Conservation (phyloP, 305 asterid genomes). For the Fraxinus ornus region DNA sequence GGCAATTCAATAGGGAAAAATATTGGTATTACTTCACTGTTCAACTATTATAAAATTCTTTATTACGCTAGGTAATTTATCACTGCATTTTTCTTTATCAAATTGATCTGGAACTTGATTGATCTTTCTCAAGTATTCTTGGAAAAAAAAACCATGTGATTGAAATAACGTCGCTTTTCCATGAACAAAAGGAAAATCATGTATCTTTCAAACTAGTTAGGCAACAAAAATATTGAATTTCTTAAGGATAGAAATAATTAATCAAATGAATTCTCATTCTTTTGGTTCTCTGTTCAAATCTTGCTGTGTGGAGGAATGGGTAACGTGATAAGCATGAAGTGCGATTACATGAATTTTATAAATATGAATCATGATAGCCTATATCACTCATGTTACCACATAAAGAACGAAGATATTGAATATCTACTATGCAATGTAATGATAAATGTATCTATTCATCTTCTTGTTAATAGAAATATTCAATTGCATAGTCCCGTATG, state of each 20-base stretch:
- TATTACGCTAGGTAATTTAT: slow-evolving; percentile 25
- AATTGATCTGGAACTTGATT: not conserved
- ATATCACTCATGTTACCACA: not conserved
- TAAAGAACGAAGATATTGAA: not conserved
- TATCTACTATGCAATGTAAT: not conserved
- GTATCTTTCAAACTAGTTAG: not conserved
- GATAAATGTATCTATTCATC: not conserved
- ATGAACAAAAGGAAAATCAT: not conserved
- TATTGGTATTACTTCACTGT: slow-evolving; percentile 20
- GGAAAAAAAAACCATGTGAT: not conserved
- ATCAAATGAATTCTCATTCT: not conserved
- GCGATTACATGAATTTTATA: not conserved
- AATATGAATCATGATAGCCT: not conserved
- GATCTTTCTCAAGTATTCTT: not conserved
- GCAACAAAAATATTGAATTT: not conserved
- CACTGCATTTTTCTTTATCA: not conserved
- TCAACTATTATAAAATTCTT: slow-evolving; percentile 23
- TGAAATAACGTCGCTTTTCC: not conserved
- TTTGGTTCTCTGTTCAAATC: not conserved
- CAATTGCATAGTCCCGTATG: not conserved
- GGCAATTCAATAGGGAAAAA: slow-evolving; percentile 31
- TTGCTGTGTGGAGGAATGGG: not conserved
- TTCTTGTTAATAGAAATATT: not conserved
- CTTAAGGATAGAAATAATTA: not conserved
- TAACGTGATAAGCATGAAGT: not conserved